These are phyloP conservation scores for Priceomyces haplophilus DNA, from an alignment of 805 yeast species.

Conservation along the genomic window DNA sequence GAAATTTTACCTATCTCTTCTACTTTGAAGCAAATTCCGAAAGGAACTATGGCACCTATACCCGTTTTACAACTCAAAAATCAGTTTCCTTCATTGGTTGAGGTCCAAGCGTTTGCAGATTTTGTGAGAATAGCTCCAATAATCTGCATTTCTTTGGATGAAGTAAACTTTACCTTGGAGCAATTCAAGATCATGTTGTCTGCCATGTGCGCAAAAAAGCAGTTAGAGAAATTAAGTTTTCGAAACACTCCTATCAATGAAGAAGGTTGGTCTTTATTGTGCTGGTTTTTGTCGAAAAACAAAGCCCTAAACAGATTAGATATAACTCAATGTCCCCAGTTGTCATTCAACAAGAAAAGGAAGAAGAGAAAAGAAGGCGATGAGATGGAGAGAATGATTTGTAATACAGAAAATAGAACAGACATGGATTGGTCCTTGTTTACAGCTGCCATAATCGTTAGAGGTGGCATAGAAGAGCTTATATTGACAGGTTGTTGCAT, in stretches of 20 bases:
- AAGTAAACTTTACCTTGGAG: constrained; percentile 67
- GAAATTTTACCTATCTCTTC: constrained; percentile 92
- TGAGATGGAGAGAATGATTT: constrained; percentile 38
- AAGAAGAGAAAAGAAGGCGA: constrained; percentile 29
- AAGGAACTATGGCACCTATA: constrained; percentile 73
- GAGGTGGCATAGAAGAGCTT: constrained; percentile 79
- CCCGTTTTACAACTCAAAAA: constrained; percentile 70
- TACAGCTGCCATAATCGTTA: constrained; percentile 59
- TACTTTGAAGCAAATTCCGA: constrained; percentile 67
- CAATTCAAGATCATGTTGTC: constrained; percentile 75
- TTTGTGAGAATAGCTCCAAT: constrained; percentile 84
- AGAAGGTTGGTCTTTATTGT: constrained; percentile 75
- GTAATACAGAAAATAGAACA: constrained; percentile 56
- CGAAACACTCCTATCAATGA: constrained; percentile 72
- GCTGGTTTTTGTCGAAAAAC: constrained; percentile 70
- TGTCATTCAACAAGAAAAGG: constrained; percentile 44
- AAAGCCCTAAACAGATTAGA: constrained; percentile 58
- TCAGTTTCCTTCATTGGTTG: constrained; percentile 88
- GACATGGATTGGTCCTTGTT: constrained; percentile 82
- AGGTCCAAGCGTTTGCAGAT: constrained; percentile 83
- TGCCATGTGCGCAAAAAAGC: constrained; percentile 63
- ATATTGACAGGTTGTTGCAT: constrained; percentile 75
- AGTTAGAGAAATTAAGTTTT: constrained; percentile 68
- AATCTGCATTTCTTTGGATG: constrained; percentile 71
- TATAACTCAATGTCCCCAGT: constrained; percentile 63